These are phyloP conservation scores for Naematelia encephala DNA, from an alignment of 768 basidiomycete species.

Conservation along the genomic window DNA sequence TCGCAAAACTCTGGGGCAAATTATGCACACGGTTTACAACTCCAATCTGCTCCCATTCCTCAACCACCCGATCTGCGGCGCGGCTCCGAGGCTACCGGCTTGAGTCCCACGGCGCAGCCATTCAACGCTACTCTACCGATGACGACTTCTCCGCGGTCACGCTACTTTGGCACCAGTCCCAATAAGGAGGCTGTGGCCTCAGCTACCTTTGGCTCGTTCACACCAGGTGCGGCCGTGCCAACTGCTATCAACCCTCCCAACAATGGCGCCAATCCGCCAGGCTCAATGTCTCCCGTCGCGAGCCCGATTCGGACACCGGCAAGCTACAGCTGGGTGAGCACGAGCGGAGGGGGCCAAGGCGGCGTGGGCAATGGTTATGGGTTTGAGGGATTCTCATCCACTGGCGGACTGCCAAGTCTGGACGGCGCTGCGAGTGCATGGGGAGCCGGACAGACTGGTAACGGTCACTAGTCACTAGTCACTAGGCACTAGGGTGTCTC, in stretches of 20 bases:
- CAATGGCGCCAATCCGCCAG: conserved; percentile 7
- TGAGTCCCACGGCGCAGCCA: conserved; percentile 42
- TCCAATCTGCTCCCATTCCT: conserved; percentile 9
- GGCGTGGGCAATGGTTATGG: conserved; percentile 12
- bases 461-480: background rate
- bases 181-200: background rate
- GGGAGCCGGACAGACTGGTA: conserved; percentile 12
- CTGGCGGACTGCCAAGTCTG: conserved; percentile 16
- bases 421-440: conserved; percentile 35
- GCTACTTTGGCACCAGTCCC: conserved; percentile 9
- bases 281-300: conserved; percentile 22
- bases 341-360: conserved; percentile 9
- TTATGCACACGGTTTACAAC: background rate
- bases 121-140: conserved; percentile 29
- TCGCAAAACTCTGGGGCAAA: background rate
- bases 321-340: conserved; percentile 26
- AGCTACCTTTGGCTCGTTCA: background rate
- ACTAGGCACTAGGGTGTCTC: no score
- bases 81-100: conserved; percentile 17
- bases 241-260: background rate
- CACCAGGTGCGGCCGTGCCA: conserved; percentile 3
- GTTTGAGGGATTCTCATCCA: conserved; percentile 10
- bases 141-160: conserved; percentile 15
- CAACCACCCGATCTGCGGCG: conserved; percentile 8
- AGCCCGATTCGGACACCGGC: conserved; percentile 35